Conservation (phyloP, 768 basidiomycete species). For the Rickenella mellea region DNA sequence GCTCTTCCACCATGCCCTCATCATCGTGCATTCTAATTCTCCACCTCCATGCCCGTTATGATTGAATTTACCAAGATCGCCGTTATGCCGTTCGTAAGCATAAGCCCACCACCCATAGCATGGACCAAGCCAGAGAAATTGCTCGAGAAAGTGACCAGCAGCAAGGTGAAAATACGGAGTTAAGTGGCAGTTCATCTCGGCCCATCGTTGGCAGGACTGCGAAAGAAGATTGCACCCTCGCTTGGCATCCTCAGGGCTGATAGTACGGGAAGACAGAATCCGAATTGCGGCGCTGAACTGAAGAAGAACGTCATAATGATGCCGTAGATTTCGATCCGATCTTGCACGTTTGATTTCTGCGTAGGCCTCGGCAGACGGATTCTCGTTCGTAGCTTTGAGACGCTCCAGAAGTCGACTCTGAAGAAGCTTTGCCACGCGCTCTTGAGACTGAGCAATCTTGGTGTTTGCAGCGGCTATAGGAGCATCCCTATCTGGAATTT, state of each 20-base stretch:
- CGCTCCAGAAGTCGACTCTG: conserved; percentile 3
- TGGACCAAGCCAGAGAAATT: conserved; percentile 10
- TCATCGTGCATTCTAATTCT: conserved; percentile 14
- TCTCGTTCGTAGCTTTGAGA: conserved; percentile 5
- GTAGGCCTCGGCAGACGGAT: conserved; percentile 1
- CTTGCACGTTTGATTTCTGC: conserved; percentile 2
- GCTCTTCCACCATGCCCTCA: conserved; percentile 13
- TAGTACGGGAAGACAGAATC: conserved; percentile 5
- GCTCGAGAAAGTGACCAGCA: conserved; percentile 6
- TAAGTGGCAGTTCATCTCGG: conserved; percentile 11
- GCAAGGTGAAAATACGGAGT: conserved; percentile 13
- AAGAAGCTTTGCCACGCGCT: conserved; percentile 7
- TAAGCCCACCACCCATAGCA: conserved; percentile 8
- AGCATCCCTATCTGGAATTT: conserved; percentile 10
- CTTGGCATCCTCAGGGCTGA: conserved; percentile 10
- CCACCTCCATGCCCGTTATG: conserved; percentile 14
- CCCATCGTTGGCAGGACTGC: conserved; percentile 7
- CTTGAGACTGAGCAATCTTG: conserved; percentile 7
- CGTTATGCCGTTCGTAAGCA: conserved; percentile 14
- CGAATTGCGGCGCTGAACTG: conserved; percentile 8
- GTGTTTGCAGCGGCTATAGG: conserved; percentile 5
- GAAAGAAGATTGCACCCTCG: conserved; percentile 5
- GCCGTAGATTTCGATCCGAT: conserved; percentile 10
- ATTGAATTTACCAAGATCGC: conserved; percentile 8
- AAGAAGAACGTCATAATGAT: conserved; percentile 6